Evolutionary conservation across 2,329 filamentous ascomycete genomes (phyloP), one percentile per base, ranked within the genome.

Genomic region (Hymenoscyphus albidus): DNA sequence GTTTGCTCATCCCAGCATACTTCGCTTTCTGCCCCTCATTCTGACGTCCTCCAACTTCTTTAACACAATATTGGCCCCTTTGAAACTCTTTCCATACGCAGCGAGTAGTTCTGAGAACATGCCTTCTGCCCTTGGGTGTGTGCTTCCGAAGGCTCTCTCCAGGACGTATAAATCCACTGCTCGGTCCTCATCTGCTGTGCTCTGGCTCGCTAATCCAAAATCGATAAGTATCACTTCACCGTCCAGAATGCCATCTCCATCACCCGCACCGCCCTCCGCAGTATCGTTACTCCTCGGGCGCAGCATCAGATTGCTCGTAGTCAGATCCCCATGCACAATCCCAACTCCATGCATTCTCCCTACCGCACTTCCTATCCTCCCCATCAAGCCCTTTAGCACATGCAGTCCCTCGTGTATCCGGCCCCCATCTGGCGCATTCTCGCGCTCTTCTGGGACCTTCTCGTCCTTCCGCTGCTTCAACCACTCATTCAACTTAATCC

Each of bases 151-250:
- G 0, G 95, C 95, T 62, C 95, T 83, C 78, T 99, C 95, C 58
- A 99, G 81, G 12, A 99, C 95, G 77, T 99, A 99, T 62, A 99
- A 78, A 80, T 99, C 95, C 48, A 99, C 95, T 0, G 95, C 95
- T 63, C 93, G 85, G 75, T 99, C 95, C 78, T 99, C 95, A 63
- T 97, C 94, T 69, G 91, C 87, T 18, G 86, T 79, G 67, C 88
- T 91, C 78, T 94, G 90, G 70, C 85, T 89, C 14, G 93, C 93
- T 22, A 99, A 85, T 0, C 95, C 95, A 74, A 99, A 96, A 79
- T 99, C 95, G 75, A 98, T 98, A 44, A 98, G 81, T 27, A 96
- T 88, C 64, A 99, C 85, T 62, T 96, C 89, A 1, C 92, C 93
- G 1, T 85, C 82, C 64, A 88, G 73, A 1, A 72, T 65, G 22